Base-by-base conservation (phyloP, 768 basidiomycete genomes). In the Butyriboletus loyo region DNA sequence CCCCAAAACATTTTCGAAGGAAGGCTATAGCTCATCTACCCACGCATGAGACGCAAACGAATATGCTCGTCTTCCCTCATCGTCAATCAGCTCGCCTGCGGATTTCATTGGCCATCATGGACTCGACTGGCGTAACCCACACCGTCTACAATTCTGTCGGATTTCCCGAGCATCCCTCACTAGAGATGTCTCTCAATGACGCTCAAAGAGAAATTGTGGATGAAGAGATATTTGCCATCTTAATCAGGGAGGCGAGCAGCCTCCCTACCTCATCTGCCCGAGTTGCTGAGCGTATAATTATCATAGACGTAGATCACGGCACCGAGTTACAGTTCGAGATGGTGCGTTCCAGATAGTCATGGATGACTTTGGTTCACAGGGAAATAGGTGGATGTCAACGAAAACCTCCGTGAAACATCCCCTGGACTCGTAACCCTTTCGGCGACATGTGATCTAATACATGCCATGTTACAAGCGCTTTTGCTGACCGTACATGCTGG, bases 151-250 rank as follows among this genome's bases (percentile, higher is more conserved):
- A 80, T 60, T 62, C 62, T 1, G 53, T 74, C 19, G 53, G 61
- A n/a, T 41, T 54, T 21, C 43, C 62, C 9, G 71, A 75, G 22
- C 55, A 72, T 9, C 57, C 59, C 0, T 72, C 76, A 3, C 65
- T 87, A 14, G 79, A 88, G 32, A 75, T 65, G 2, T 73, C 77
- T 9, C 72, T 93, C 32, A 73, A 70, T 52, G 67, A 67, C 24
- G 86, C 85, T 1, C 89, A 92, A 62, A 76, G 75, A 47, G 91
- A 92, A 65, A 74, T 85, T 14, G 77, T 91, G 6, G 88, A 93
- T 50, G 85, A 87, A 62, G 91, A 93, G 62, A 85, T 92, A 35
- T 93, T 91, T 57, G 73, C 83, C 4, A 62, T 82, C 21, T 73
- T 93, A 21, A 86, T 91, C 36, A 78, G 74, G 62, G 91, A 92